phyloP scores from a whole-genome alignment of 495 filamentous ascomycete genomes.

The Glutinoglossum americanum region DNA sequence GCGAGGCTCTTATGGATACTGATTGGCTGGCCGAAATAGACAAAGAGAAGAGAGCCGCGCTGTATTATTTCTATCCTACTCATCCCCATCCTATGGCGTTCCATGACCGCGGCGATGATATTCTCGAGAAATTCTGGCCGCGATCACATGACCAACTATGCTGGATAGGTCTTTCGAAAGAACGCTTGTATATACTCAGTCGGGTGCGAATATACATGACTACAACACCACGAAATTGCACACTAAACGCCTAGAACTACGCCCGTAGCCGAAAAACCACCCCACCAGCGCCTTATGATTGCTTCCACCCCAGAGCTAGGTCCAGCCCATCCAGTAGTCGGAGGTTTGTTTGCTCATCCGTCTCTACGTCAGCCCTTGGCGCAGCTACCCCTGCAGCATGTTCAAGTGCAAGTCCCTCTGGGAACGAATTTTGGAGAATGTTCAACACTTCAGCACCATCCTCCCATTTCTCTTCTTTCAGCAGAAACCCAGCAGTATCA shows the following conservation, averaged over 20 bases:
- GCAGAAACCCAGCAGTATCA: not conserved
- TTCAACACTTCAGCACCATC: slow-evolving; percentile 2
- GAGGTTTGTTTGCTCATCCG: not conserved
- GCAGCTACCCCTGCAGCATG: not conserved
- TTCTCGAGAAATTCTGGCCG: not conserved
- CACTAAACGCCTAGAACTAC: not conserved
- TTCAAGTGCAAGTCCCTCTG: slow-evolving; percentile 2
- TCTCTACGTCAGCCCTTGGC: not conserved
- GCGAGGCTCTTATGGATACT: not conserved
- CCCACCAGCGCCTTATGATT: not conserved
- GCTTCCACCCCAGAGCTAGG: not conserved
- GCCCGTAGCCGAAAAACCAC: not conserved
- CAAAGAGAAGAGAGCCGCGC: not conserved
- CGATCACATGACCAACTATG: not conserved
- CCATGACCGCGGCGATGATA: not conserved
- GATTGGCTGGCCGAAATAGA: not conserved
- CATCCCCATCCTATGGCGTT: too few species aligned
- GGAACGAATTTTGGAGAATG: not conserved
- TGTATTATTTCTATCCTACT: too few species aligned
- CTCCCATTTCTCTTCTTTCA: not conserved
- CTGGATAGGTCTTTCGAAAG: too few species aligned
- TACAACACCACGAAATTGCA: not conserved
- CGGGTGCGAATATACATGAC: not conserved
- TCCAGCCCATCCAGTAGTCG: not conserved
- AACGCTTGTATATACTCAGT: too few species aligned